phyloP scores from a whole-genome alignment of 2,329 filamentous ascomycete genomes.

The Nemania diffusa region DNA sequence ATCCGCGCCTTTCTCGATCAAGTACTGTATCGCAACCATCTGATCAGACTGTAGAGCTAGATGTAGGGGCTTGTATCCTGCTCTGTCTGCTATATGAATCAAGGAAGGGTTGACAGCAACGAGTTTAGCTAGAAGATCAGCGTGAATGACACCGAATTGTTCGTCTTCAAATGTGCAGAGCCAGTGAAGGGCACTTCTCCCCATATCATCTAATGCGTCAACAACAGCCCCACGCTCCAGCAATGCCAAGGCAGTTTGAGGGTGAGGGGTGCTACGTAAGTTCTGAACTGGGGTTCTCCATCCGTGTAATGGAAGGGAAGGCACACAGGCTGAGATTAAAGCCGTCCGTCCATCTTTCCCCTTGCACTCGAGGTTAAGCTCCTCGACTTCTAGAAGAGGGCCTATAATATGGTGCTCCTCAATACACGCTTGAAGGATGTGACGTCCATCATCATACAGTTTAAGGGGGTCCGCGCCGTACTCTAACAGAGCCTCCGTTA shows the following conservation, averaged over 20 bases:
- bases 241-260: not conserved
- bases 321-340: slow-evolving; percentile 12
- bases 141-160: not conserved
- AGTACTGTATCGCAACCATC: not conserved
- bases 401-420: not conserved
- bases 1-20: slow-evolving; percentile 9
- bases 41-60: slow-evolving; percentile 2
- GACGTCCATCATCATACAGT: slow-evolving; percentile 3
- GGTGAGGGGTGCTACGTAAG: not conserved
- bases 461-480: slow-evolving; percentile 4
- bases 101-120: not conserved
- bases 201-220: slow-evolving; percentile 9
- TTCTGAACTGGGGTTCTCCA: not conserved
- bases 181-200: slow-evolving; percentile 14
- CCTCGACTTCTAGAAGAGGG: not conserved
- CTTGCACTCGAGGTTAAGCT: not conserved
- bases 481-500: not conserved
- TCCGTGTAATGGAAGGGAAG: not conserved
- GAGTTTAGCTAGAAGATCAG: slow-evolving; percentile 2
- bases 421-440: slow-evolving; percentile 6
- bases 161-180: slow-evolving; percentile 12
- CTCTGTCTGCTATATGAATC: slow-evolving; percentile 2
- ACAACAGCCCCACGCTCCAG: not conserved
- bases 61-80: slow-evolving; percentile 4
- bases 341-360: slow-evolving; percentile 1